Evolutionary conservation across 805 yeast species (phyloP), one percentile per base, ranked within the genome.

Genomic region (Yamadazyma takamatsuzukensis): DNA sequence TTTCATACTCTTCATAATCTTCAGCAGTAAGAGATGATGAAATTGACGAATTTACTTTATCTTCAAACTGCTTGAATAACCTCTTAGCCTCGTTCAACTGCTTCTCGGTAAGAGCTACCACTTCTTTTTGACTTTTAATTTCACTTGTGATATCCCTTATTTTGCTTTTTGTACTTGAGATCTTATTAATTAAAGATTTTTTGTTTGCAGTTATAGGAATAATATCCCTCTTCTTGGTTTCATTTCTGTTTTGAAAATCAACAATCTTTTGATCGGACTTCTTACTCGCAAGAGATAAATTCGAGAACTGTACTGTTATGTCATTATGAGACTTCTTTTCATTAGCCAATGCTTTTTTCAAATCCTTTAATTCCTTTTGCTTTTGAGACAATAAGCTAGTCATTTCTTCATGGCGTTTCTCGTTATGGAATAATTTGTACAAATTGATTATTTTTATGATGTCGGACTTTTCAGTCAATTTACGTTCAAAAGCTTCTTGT

Each of bases 371-470:
- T 11, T 53, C 49, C 6, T 59, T 49, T 21, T 65, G 71, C 34
- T 66, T 64, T 5, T 44, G 43, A 1, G 54, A 44, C 13, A 71
- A 52, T 12, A 57, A 60, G 1, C 42, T 53, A 27, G 55, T 56
- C 33, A 66, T 44, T 15, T 57, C 54, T 22, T 54, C 50, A 46
- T 65, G 68, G 22, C 53, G 55, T 40, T 54, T 47, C 44, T 77
- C 76, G 47, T 78, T 64, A 48, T 82, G 85, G 48, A 66, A 83
- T 9, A 88, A 56, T 43, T 78, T 76, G 69, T 83, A 78, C 19
- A 89, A 52, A 26, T 79, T 72, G 17, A 70, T 72, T 8, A 63
- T 52, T 27, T 68, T 61, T n/a, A 74, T 65, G 15, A 74, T 45
- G 7, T 68, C 56, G 8, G 63, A 56, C 43, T 72, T 74, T 42